Conservation (phyloP, 176 grass and related monocot species). For the Urochloa ruziziensis region DNA sequence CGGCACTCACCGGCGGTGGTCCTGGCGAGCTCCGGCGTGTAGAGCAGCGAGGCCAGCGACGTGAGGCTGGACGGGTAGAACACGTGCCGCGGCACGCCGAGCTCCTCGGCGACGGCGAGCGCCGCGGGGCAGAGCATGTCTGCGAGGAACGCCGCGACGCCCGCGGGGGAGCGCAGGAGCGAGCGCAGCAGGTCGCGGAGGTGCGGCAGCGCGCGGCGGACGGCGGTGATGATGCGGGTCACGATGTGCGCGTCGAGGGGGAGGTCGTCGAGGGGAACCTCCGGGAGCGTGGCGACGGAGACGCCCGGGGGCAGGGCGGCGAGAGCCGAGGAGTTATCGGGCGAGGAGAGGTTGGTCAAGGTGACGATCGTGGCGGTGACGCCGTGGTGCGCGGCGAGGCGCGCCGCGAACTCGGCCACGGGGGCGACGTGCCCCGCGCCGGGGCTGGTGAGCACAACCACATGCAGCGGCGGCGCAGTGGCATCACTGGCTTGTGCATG, state of each 20-base stretch:
- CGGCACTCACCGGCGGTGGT: conserved; percentile 26
- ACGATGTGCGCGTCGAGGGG: neutral
- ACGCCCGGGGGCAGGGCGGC: conserved; percentile 17
- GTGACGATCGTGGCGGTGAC: conserved; percentile 42
- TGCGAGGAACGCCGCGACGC: conserved; percentile 26
- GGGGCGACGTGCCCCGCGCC: conserved; percentile 51
- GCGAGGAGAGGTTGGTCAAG: conserved; percentile 39
- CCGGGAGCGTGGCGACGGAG: conserved; percentile 28
- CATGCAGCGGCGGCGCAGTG: no score
- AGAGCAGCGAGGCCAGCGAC: neutral
- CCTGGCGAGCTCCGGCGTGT: conserved; percentile 25
- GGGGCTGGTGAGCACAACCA: conserved; percentile 21
- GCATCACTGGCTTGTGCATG: neutral
- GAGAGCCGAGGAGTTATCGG: neutral
- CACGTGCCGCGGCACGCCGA: conserved; percentile 26
- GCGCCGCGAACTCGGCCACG: conserved; percentile 22
- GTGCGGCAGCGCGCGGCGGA: neutral
- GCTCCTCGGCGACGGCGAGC: conserved; percentile 25
- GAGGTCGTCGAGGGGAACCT: conserved; percentile 50
- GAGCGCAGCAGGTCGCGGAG: conserved; percentile 5
- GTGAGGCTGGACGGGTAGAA: conserved; percentile 28
- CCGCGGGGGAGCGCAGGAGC: neutral
- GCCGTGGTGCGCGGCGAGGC: conserved; percentile 22
- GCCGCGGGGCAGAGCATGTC: conserved; percentile 34
- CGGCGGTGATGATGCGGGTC: neutral